phyloP scores from a whole-genome alignment of 2,329 filamentous ascomycete genomes.

The Didymella lethalis region DNA sequence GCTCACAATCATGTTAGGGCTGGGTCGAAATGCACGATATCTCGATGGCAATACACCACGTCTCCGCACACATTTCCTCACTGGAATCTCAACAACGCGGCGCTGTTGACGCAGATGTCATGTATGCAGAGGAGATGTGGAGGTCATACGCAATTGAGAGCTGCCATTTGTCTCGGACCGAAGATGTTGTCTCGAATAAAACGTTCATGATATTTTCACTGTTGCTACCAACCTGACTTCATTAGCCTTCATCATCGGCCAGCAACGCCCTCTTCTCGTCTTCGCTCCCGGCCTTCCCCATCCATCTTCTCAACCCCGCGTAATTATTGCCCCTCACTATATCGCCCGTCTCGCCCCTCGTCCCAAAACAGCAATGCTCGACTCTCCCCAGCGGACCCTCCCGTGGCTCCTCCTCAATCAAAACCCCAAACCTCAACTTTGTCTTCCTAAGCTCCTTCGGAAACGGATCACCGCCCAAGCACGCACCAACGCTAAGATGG shows the following conservation, averaged over 20 bases:
- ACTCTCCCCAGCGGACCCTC: slow-evolving; percentile 44
- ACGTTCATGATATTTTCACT: neutral
- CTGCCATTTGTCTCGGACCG: too few species aligned
- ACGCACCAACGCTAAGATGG: slow-evolving; percentile 50
- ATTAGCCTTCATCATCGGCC: neutral
- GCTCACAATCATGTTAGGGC: neutral
- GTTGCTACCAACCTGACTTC: neutral
- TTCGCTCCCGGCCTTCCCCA: neutral
- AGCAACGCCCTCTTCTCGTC: slow-evolving; percentile 18
- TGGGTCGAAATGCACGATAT: slow-evolving; percentile 13
- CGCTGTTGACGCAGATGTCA: too few species aligned
- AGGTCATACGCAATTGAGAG: too few species aligned
- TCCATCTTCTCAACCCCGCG: slow-evolving; percentile 40
- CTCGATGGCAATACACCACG: neutral
- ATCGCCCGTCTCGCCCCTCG: slow-evolving; percentile 47
- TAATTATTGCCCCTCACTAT: slow-evolving; percentile 51
- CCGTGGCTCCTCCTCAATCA: slow-evolving; percentile 46
- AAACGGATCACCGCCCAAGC: slow-evolving; percentile 53
- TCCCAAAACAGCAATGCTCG: slow-evolving; percentile 52
- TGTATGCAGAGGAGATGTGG: too few species aligned
- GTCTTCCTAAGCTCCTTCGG: slow-evolving; percentile 49
- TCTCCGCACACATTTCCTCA: neutral
- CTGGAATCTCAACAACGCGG: neutral
- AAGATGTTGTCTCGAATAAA: too few species aligned
- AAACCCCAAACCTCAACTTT: slow-evolving; percentile 51